Evolutionary conservation across 192 early-diverging fungal genomes (phyloP).

Genomic region (Pilaira anomala): DNA sequence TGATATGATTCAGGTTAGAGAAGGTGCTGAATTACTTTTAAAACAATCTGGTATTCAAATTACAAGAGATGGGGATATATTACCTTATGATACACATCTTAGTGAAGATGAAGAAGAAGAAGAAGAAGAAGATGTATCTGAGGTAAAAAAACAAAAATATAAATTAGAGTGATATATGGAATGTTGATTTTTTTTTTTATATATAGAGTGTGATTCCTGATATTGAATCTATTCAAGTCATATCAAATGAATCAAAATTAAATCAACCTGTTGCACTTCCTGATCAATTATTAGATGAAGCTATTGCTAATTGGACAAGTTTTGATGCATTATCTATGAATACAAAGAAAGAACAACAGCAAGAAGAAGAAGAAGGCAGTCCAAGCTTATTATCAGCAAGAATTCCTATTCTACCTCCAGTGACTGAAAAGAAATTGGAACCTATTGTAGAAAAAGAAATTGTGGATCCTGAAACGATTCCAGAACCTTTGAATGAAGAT

Average conservation of each 20-base stretch:
- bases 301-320: slow-evolving; percentile 22
- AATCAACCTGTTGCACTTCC: neutral
- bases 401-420: neutral
- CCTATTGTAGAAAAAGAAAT: slow-evolving; percentile 7
- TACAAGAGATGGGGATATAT: slow-evolving; percentile 7
- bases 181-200: neutral
- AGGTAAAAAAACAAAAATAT: too few relatives aligned
- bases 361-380: neutral
- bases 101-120: neutral
- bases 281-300: slow-evolving; percentile 18
- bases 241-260: neutral
- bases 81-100: neutral
- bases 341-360: neutral
- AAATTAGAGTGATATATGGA: neutral
- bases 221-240: neutral
- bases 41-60: slow-evolving; percentile 11
- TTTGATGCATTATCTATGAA: slow-evolving; percentile 15
- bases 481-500: slow-evolving; percentile 27
- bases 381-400: slow-evolving; percentile 1
- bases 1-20: slow-evolving; percentile 10
- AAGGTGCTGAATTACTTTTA: neutral
- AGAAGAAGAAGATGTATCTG: neutral
- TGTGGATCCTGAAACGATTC: slow-evolving; percentile 12
- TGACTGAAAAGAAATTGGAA: neutral
- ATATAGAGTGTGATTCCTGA: slow-evolving; percentile 4